Base-by-base conservation (phyloP, 129 eudicot genomes). In the Flaveria linearis region DNA sequence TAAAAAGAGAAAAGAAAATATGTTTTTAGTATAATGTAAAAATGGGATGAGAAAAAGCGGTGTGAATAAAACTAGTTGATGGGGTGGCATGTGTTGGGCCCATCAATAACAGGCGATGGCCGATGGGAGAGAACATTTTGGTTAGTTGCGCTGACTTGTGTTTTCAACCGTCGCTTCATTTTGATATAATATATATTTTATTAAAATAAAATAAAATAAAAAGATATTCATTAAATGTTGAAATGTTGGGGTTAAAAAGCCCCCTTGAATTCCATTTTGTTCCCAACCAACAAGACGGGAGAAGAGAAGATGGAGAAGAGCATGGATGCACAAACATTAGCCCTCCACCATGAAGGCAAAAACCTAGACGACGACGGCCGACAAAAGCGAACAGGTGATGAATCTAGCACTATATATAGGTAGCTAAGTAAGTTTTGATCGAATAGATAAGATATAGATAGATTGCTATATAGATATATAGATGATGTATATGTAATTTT, bases 361-460 rank as follows among this genome's bases (percentile, higher is more conserved):
- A 83, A 87, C 47, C 76, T 89, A 26, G 97, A 92, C 60, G 97
- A 92, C 36, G 97, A 92, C 43, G 97, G 97, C n/a, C 96, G 96
- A 2, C 69, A 68, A 53, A 80, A 80, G 57, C 46, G 97, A 84
- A 89, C 97, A 0, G 98, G 98, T 92, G 80, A n/a, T 5, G 4
- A 9, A 16, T 53, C 2, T 1, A 15, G 1, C 25, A 0, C 22
- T 20, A 20, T 20, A 20, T 20, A 20, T 52, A 9, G 1, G 1
- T 11, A 11, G 12, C 14, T 11, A 47, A 14, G 2, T 7, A 16
- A 51, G 3, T 2, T 28, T 28, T 50, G 56, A 50, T 1, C 22
- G 9, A 41, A 1, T 5, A 42, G 9, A 42, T 42, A 8, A 6
- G 0, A 6, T 11, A 42, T 42, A 7, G 47, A 42, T 7, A 7